Percentiles rank a stretch among this genome's conserved stretches.
Evolutionary conservation across 169 alveolate species (phyloP).

Genomic region (Plasmodium gonderi): DNA sequence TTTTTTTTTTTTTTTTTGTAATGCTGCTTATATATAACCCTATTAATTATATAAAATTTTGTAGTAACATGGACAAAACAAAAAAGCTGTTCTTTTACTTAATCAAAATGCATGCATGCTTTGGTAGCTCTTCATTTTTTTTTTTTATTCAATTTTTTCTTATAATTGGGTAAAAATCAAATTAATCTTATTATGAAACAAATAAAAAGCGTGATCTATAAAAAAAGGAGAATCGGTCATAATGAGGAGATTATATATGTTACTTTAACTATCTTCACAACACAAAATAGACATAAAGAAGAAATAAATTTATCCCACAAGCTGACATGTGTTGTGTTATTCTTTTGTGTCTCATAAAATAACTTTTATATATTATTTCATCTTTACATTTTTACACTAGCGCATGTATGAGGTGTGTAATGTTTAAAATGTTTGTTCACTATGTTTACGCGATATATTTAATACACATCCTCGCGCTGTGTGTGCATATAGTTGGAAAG

Average conservation of each 20-base stretch:
- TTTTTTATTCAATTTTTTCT: background rate
- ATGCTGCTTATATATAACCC: background rate
- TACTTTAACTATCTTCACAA: background rate
- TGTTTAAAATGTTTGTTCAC: background rate
- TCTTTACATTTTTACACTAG: background rate
- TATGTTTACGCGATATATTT: background rate
- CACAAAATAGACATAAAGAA: background rate
- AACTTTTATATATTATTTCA: background rate
- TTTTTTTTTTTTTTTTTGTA: too few species aligned
- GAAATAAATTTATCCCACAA: background rate
- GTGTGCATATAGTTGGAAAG: background rate
- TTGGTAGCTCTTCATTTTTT: background rate
- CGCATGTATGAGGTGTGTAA: background rate
- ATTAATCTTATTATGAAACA: background rate
- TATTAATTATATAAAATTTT: background rate
- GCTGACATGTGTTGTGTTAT: background rate
- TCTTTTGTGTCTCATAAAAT: background rate
- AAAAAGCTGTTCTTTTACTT: background rate
- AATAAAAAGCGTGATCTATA: background rate
- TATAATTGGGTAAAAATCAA: background rate
- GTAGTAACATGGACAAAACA: background rate
- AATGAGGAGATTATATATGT: background rate
- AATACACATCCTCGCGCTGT: too few species aligned
- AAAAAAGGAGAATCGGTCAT: background rate
- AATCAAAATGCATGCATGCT: background rate